Percentiles rank a stretch among this genome's conserved stretches.
Evolutionary conservation across 2,329 filamentous ascomycete species (phyloP).

Genomic region (Xylaria sp.): DNA sequence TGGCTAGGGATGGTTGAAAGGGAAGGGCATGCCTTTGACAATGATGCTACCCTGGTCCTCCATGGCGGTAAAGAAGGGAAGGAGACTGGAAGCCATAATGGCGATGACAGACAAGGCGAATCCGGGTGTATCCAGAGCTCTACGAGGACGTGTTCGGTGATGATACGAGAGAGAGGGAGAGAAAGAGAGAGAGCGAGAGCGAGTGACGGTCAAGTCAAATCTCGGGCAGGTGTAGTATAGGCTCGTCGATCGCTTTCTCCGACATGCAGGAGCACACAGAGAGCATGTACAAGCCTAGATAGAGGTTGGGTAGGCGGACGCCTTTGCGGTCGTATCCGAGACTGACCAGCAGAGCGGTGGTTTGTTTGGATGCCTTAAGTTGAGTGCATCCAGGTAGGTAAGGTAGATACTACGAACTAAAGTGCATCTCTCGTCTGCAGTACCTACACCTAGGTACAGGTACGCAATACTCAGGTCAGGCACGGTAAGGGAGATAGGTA

Average conservation of each 20-base stretch:
- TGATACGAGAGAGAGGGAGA: not conserved
- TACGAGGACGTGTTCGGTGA: not conserved
- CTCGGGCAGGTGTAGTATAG: not conserved
- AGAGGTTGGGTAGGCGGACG: not conserved
- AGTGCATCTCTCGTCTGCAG: too few relatives aligned
- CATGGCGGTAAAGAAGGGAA: constrained; percentile 59
- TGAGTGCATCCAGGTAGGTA: too few relatives aligned
- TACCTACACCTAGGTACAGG: too few relatives aligned
- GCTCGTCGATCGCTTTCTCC: not conserved
- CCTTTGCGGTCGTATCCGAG: not conserved
- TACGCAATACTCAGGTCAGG: too few relatives aligned
- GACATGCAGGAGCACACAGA: not conserved
- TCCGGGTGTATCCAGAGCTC: not conserved
- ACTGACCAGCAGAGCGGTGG: not conserved
- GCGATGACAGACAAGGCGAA: not conserved
- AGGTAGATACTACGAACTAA: too few relatives aligned
- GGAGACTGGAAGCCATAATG: constrained; percentile 54
- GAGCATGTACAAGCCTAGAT: not conserved
- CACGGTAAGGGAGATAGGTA: too few relatives aligned
- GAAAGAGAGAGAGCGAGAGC: not conserved
- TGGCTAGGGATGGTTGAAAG: not conserved
- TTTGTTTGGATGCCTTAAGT: too few relatives aligned
- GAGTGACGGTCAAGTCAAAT: too few relatives aligned
- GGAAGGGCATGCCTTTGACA: constrained; percentile 49
- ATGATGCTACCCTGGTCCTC: constrained; percentile 58